Evolutionary conservation across 2,329 filamentous ascomycete species (phyloP), one percentile per base, ranked within the genome.

Genomic region (Venturia carpophila): DNA sequence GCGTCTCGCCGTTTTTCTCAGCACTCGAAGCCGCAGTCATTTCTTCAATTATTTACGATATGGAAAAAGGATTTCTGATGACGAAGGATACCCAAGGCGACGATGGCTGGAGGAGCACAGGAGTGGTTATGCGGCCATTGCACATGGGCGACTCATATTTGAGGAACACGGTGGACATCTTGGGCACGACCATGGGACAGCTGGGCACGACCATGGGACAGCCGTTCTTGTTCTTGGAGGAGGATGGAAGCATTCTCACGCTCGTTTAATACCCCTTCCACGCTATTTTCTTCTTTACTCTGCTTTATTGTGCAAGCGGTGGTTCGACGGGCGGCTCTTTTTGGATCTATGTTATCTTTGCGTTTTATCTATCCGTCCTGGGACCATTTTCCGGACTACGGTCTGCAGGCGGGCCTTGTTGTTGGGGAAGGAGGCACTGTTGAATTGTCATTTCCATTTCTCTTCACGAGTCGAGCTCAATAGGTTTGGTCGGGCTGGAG

Each of bases 261-360:
- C 52, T 58, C 52, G 27, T 58, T 58, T 37, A 58, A 58, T 58
- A 58, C 52, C 52, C 52, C 52, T 58, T n/a, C 10, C n/a, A 37
- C 37, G 30, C 30, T 27, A 11, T 52, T 52, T 52, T 27, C 7
- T 34, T 17, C 21, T 56, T 55, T 10, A 41, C 34, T 34, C 49
- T 56, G 45, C 11, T 34, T 10, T 56, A 21, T 37, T 58, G 52
- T 15, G 24, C 30, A 39, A 37, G 52, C 27, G 30, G 27, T 21
- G 52, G 52, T 34, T 58, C 19, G 15, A 6, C 9, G 52, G 52
- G 30, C 52, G 30, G 52, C 47, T 58, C 13, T 58, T 56, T 37
- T 58, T 58, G 52, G 52, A 58, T 24, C 9, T n/a, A 11, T 58
- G 11, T 58, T 58, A 27, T 58, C 7, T 21, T 58, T 58, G 17